phyloP scores from a whole-genome alignment of 805 yeast genomes.

The Limtongia smithiae region DNA sequence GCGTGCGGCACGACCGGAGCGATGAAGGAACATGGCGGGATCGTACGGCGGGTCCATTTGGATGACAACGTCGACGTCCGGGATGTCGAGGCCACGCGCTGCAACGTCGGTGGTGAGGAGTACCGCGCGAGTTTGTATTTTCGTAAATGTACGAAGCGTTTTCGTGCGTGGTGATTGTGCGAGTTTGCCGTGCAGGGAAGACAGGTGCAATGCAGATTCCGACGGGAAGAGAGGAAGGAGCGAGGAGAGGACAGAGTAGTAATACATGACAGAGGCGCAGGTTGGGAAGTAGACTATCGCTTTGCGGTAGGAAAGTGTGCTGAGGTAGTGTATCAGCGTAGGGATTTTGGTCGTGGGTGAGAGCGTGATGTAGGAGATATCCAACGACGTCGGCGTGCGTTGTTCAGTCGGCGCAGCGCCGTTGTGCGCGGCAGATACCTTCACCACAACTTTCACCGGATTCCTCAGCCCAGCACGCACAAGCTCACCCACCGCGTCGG shows the following conservation, averaged over 20 bases:
- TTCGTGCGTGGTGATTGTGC: conserved; percentile 74
- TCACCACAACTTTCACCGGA: conserved; percentile 84
- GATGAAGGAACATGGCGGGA: conserved; percentile 84
- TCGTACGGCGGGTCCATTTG: conserved; percentile 95
- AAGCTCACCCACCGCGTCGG: conserved; percentile 72
- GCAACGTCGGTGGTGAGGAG: conserved; percentile 97
- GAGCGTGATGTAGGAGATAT: conserved; percentile 57
- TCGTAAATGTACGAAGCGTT: conserved; percentile 61
- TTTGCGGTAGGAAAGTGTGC: conserved; percentile 60
- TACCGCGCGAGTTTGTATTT: conserved; percentile 41
- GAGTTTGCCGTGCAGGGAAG: conserved; percentile 86
- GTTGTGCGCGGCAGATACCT: conserved; percentile 37
- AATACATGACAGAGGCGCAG: conserved; percentile 76
- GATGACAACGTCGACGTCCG: conserved; percentile 89
- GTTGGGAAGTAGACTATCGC: conserved; percentile 92
- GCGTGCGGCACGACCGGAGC: conserved; percentile 94
- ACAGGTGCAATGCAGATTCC: conserved; percentile 44
- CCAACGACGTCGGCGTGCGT: conserved; percentile 59
- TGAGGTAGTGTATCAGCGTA: conserved; percentile 51
- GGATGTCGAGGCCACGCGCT: conserved; percentile 93
- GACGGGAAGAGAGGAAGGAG: conserved; percentile 14
- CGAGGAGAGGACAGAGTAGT: conserved; percentile 48
- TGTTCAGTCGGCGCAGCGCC: conserved; percentile 35
- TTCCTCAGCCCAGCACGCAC: conserved; percentile 88
- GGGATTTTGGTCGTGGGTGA: conserved; percentile 62